Base-by-base conservation (phyloP, 805 yeast species). In the Wickerhamiella kurtzmanii region DNA sequence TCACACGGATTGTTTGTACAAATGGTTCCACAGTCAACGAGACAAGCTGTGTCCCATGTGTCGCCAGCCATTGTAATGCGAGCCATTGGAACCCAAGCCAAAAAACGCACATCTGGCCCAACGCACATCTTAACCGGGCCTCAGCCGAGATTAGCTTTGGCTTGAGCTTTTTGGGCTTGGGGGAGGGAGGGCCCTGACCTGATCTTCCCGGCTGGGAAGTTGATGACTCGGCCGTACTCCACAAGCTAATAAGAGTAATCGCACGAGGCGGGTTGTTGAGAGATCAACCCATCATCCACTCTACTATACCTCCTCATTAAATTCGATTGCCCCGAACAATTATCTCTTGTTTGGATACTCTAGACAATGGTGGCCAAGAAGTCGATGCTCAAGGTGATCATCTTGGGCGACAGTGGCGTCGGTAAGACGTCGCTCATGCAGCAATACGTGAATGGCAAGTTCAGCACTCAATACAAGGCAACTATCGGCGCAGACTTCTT, bases 351-450 rank as follows among this genome's bases (percentile, higher is more conserved):
- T n/a, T n/a, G n/a, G 35, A 15, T 28, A 9, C 17, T 18, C 38
- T 35, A 17, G 18, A 47, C 22, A 38, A 57, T 57, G 60, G 54
- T 46, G 28, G 52, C 59, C 46, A 63, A 64, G 60, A 66, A 65
- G 59, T 59, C 67, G 45, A 65, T 67, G 67, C 64, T 77, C 75
- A 55, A 71, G 71, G 95, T 89, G 51, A 89, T 89, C 63, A 87
- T 89, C 47, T 72, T 89, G 46, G 98, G 98, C 37, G 97, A 92
- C 64, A 83, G 95, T 1, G 97, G 97, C 46, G 97, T 92, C 42
- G 98, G 98, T 22, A 89, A 89, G 70, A 89, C 97, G 22, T 86
- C 96, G 2, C 70, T 89, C 55, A 88, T 89, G 95, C 97, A 89
- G 65, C 95, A 89, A 64, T 89, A 86, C 66, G 96, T 92, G 54